These are phyloP conservation scores for Verruconis gallopava DNA, from an alignment of 2,329 filamentous ascomycete genomes.

Conservation along the genomic window DNA sequence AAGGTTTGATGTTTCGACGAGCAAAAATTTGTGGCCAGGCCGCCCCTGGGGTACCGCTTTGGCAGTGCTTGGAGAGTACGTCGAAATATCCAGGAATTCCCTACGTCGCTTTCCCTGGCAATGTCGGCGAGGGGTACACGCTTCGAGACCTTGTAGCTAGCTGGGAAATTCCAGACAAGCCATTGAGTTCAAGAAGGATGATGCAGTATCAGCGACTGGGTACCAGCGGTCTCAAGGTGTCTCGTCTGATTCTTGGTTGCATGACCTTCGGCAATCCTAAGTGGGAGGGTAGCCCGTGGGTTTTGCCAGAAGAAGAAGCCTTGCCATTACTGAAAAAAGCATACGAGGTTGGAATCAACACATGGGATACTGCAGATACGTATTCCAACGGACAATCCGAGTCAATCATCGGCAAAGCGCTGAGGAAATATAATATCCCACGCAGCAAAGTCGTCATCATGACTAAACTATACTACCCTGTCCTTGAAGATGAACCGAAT, in stretches of 20 bases:
- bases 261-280: constrained; percentile 36
- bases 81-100: constrained; percentile 39
- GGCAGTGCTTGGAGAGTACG: constrained; percentile 42
- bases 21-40: constrained; percentile 45
- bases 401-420: constrained; percentile 42
- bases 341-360: constrained; percentile 28
- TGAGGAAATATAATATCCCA: constrained; percentile 45
- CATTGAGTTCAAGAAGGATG: too few relatives aligned
- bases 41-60: constrained; percentile 44
- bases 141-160: constrained; percentile 33
- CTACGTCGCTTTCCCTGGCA: constrained; percentile 47
- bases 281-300: constrained; percentile 39
- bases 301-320: constrained; percentile 29
- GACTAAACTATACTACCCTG: constrained; percentile 40
- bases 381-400: constrained; percentile 46
- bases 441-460: constrained; percentile 45
- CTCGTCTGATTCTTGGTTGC: constrained; percentile 42
- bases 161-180: constrained; percentile 20
- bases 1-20: constrained; percentile 40
- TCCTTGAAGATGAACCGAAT: constrained; percentile 30
- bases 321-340: constrained; percentile 25
- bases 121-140: constrained; percentile 39
- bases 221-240: constrained; percentile 42
- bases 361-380: constrained; percentile 35
- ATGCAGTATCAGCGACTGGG: constrained; percentile 39